These are phyloP conservation scores for Thalassiosira ordinaria DNA, from an alignment of 352 stramenopile genomes.

Conservation along the genomic window DNA sequence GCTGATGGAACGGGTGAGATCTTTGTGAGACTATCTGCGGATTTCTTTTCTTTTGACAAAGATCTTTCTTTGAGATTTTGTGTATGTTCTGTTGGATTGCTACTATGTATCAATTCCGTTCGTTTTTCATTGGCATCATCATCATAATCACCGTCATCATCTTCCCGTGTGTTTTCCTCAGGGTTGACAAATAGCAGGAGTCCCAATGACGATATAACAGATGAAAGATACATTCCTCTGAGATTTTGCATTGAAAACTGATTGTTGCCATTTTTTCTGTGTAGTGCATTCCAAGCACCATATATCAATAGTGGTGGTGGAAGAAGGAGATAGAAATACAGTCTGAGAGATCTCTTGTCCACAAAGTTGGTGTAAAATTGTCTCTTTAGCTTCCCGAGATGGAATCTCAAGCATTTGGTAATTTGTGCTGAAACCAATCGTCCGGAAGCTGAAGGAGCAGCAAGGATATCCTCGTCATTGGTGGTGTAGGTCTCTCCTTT, in stretches of 20 bases:
- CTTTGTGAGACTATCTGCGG: not conserved
- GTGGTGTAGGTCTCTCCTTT: not conserved
- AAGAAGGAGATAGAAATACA: slow-evolving; percentile 11
- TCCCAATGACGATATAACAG: slow-evolving; percentile 19
- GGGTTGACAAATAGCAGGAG: slow-evolving; percentile 17
- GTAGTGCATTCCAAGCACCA: not conserved
- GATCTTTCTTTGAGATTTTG: not conserved
- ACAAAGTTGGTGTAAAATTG: not conserved
- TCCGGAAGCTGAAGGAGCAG: not conserved
- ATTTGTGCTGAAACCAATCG: not conserved
- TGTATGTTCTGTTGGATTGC: slow-evolving; percentile 1
- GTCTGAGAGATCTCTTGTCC: not conserved
- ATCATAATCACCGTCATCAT: too few species aligned
- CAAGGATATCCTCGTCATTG: slow-evolving; percentile 3
- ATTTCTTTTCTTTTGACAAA: not conserved
- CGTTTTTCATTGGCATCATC: slow-evolving; percentile 13
- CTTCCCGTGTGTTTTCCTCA: too few species aligned
- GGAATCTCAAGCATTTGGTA: slow-evolving; percentile 2
- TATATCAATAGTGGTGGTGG: slow-evolving; percentile 14
- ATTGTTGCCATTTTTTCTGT: not conserved
- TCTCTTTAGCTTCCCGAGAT: slow-evolving; percentile 7
- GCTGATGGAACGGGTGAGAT: not conserved
- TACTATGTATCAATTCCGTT: not conserved
- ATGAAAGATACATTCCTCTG: slow-evolving; percentile 33
- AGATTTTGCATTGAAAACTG: not conserved